Evolutionary conservation across 2,329 filamentous ascomycete genomes (phyloP), one percentile per base, ranked within the genome.

Genomic region (Pochonia chlamydosporia): DNA sequence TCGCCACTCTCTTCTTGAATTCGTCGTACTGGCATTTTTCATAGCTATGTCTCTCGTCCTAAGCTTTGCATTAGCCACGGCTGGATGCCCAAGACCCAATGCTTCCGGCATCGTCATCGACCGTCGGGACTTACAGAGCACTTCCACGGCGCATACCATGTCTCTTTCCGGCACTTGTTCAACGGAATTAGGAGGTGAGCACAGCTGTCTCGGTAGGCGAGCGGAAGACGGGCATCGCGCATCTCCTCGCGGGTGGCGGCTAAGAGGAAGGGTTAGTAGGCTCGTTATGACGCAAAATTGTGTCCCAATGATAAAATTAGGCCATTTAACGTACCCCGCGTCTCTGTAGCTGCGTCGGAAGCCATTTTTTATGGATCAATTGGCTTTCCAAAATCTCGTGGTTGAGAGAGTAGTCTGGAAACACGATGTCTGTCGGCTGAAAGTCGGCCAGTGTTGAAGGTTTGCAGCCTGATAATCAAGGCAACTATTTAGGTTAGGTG

Each of bases 21-120:
- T 97, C 93, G 55, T 87, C 87, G 72, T 99, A 99, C 65, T 99
- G 93, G 81, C 93, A 99, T 71, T 97, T 97, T 69, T 99, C 93
- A 78, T 99, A 99, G 63, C 84, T 86, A 73, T 99, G 93, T 75
- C 93, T 80, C 78, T 99, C 93, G 68, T 90, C 84, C 93, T 97
- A 64, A 50, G 49, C 26, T 31, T 35, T 21, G 28, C 23, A 6
- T 36, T 13, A 41, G 23, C 39, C n/a, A n/a, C n/a, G n/a, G n/a
- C n/a, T n/a, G 20, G n/a, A 11, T n/a, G 23, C 7, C 14, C 25
- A 8, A 26, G 39, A 41, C 11, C 23, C n/a, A 21, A 26, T 40
- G 31, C 26, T 11, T 44, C 26, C n/a, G 9, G 41, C 41, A n/a
- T 43, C 41, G n/a, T 16, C 18, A 14, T 3, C 3, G 3, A 16